phyloP scores from a whole-genome alignment of 202 grass and related monocot genomes.

The Digitaria exilis region DNA sequence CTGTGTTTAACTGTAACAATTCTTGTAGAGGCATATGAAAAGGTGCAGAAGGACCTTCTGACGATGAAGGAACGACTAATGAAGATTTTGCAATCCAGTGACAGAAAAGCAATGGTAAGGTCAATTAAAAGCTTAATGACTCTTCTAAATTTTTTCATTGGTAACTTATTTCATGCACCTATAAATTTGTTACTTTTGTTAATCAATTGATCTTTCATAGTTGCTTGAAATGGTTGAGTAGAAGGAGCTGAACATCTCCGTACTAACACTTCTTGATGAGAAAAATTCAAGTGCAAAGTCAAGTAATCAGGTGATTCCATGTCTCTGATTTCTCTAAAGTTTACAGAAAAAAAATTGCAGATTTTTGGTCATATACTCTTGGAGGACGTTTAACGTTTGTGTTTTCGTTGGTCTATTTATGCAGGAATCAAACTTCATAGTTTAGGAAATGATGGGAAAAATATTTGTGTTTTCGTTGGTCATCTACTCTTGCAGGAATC shows the following conservation, averaged over 20 bases:
- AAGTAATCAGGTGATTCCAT: too few relatives aligned
- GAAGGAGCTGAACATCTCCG: too few relatives aligned
- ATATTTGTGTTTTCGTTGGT: too few relatives aligned
- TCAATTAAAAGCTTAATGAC: neutral
- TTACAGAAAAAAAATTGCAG: neutral
- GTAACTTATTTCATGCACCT: neutral
- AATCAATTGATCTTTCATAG: too few relatives aligned
- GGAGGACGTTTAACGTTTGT: neutral
- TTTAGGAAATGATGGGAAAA: too few relatives aligned
- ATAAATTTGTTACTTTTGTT: too few relatives aligned
- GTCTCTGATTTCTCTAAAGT: neutral
- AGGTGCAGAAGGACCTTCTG: slow-evolving; percentile 77
- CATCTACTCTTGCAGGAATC: too few relatives aligned
- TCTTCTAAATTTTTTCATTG: neutral
- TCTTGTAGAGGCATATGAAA: slow-evolving; percentile 86
- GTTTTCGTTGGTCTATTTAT: neutral
- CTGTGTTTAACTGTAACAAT: neutral
- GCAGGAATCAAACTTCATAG: too few relatives aligned
- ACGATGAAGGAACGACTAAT: slow-evolving; percentile 66
- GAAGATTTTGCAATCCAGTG: slow-evolving; percentile 79
- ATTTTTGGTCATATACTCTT: neutral
- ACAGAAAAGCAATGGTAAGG: slow-evolving; percentile 78
- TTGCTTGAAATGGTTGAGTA: too few relatives aligned
- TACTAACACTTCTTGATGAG: too few relatives aligned
- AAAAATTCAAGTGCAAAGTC: too few relatives aligned